phyloP scores from a whole-genome alignment of 2,329 filamentous ascomycete species.

The Xylaria sp. region DNA sequence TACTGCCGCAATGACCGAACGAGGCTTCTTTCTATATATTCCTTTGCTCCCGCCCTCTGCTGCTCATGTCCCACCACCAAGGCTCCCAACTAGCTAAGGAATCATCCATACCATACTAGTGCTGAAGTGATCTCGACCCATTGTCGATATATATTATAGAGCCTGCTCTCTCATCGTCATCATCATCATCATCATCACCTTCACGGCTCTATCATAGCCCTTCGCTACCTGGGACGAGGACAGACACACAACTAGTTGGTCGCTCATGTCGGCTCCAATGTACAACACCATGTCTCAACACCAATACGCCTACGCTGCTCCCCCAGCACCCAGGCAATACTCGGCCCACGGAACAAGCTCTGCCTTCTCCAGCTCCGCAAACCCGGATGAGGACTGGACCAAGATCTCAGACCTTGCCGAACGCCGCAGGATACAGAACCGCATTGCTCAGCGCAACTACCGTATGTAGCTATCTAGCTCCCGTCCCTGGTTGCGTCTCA shows the following conservation, averaged over 20 bases:
- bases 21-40: constrained; percentile 46
- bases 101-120: constrained; percentile 15
- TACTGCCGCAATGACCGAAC: constrained; percentile 37
- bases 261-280: constrained; percentile 49
- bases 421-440: constrained; percentile 93
- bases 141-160: no score
- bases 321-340: constrained; percentile 70
- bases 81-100: constrained; percentile 36
- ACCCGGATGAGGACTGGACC: constrained; percentile 98
- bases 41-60: constrained; percentile 42
- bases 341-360: constrained; percentile 84
- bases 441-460: constrained; percentile 97
- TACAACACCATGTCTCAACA: constrained; percentile 59
- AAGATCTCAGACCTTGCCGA: constrained; percentile 98
- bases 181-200: neutral
- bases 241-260: constrained; percentile 12
- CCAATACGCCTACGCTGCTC: constrained; percentile 54
- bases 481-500: neutral
- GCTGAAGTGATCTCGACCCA: constrained; percentile 25
- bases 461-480: constrained; percentile 65
- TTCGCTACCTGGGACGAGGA: constrained; percentile 10
- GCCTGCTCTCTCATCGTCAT: constrained; percentile 2
- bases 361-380: constrained; percentile 93
- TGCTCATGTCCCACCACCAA: constrained; percentile 43
- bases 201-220: neutral